phyloP scores from a whole-genome alignment of 2,329 filamentous ascomycete genomes.

The Aspergillus unguis region DNA sequence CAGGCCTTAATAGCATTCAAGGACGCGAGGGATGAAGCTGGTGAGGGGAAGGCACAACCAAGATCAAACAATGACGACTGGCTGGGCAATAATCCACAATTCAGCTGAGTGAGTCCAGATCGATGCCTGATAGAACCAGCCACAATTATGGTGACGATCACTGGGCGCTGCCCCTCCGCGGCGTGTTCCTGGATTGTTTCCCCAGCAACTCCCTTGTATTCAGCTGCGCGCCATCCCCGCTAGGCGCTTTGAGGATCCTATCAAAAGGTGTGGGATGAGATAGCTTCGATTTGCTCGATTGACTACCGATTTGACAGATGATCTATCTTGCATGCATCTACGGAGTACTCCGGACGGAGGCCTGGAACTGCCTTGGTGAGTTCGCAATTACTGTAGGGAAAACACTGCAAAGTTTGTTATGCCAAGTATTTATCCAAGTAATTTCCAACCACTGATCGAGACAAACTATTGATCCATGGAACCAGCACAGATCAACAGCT shows the following conservation, averaged over 20 bases:
- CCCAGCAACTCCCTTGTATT: conserved; percentile 22
- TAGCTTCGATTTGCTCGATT: not conserved
- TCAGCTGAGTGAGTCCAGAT: not conserved
- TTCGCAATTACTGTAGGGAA: no score
- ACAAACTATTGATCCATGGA: conserved; percentile 3
- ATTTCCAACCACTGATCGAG: no score
- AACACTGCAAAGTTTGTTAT: no score
- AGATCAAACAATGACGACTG: not conserved
- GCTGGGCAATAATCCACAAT: conserved; percentile 3
- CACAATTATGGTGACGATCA: conserved; percentile 3
- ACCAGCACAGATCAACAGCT: not conserved
- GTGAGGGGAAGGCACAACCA: conserved; percentile 6
- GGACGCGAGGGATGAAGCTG: conserved; percentile 6
- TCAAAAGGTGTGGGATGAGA: no score
- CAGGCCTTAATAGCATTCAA: not conserved
- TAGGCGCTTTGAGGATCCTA: not conserved
- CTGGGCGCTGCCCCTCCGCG: conserved; percentile 6
- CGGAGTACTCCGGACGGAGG: no score
- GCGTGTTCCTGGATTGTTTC: conserved; percentile 15
- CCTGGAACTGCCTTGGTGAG: no score
- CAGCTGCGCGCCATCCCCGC: conserved; percentile 15
- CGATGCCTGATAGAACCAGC: conserved; percentile 5
- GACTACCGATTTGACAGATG: no score
- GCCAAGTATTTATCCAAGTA: no score
- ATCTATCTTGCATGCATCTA: no score